Base-by-base conservation (phyloP, 1,284 basidiomycete species). In the Leccinum cinnamomeum region DNA sequence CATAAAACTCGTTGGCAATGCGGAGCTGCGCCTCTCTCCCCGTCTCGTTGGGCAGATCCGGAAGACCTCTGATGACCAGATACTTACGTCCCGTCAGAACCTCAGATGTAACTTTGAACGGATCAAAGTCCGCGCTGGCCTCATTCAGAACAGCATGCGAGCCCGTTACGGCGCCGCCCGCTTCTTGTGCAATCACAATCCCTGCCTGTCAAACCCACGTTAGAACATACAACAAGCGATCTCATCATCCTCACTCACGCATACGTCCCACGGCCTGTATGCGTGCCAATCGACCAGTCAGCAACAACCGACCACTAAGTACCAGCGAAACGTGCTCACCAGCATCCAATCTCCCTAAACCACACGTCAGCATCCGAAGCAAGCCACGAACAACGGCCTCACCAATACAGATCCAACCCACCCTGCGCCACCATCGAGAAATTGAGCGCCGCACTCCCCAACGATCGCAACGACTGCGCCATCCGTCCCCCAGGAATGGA, bases 371-470 rank as follows among this genome's bases (percentile, higher is more conserved):
- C 16, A 25, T 33, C 8, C 41, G 50, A 53, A 39, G 7, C 2
- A 20, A 30, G 37, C 4, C 16, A 39, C 3, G 14, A 25, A 28
- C 64, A 64, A n/a, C 2, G 2, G 7, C 71, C 83, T 65, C 65
- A 92, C 92, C 92, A 92, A 69, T 92, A 94, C 60, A 94, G 72
- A 72, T 97, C 94, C 56, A 95, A 73, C 11, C 86, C 86, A 10
- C 94, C 94, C 73, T 92, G 89, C 2, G 95, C 94, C 7, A 95
- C 93, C 76, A 90, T 79, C 3, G 85, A 83, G 70, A 88, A 92
- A 74, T 95, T 95, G 62, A 96, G 77, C 96, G 95, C 95, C 0
- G 93, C 94, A 69, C 88, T 93, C 5, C 95, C 95, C 67, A 95
- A 73, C 35, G 88, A 91, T 50, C 95, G 83, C 25, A 97, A 79